Conservation (phyloP, 1,139 yeast genomes). For the Sugiyamaella neomexicana region DNA sequence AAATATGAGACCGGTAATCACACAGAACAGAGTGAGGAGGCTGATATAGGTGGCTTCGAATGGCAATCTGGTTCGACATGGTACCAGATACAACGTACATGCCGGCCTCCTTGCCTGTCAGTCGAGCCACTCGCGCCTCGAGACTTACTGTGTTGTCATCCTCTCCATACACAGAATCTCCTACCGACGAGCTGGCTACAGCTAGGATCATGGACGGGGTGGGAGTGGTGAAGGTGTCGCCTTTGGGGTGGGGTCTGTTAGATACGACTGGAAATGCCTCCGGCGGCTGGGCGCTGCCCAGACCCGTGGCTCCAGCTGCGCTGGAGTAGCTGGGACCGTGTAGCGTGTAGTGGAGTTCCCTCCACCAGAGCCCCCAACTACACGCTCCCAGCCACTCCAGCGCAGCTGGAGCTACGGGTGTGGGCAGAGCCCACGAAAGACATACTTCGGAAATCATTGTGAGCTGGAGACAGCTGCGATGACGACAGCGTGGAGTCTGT, state of each 20-base stretch:
- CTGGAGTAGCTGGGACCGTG: no score
- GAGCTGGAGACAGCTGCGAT: conserved; percentile 26
- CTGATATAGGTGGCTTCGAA: conserved; percentile 72
- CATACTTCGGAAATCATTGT: conserved; percentile 32
- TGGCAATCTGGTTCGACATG: conserved; percentile 82
- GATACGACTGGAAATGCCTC: background rate
- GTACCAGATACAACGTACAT: conserved; percentile 89
- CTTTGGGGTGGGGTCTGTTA: conserved; percentile 4
- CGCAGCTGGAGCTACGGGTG: background rate
- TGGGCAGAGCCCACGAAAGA: conserved; percentile 1
- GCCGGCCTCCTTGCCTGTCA: conserved; percentile 84
- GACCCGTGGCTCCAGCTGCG: background rate
- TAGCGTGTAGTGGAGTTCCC: no score
- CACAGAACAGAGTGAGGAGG: conserved; percentile 87
- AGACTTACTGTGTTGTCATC: conserved; percentile 67
- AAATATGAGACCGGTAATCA: conserved; percentile 84
- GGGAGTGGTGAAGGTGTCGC: conserved; percentile 94
- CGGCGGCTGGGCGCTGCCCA: background rate
- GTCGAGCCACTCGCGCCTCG: conserved; percentile 62
- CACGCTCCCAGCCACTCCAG: no score
- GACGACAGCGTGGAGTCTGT: background rate
- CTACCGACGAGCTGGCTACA: conserved; percentile 60
- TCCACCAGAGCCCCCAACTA: no score
- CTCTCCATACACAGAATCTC: conserved; percentile 89
- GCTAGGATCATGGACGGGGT: conserved; percentile 72